Conservation (phyloP, 768 basidiomycete genomes). For the Hygrophoropsis aurantiaca region DNA sequence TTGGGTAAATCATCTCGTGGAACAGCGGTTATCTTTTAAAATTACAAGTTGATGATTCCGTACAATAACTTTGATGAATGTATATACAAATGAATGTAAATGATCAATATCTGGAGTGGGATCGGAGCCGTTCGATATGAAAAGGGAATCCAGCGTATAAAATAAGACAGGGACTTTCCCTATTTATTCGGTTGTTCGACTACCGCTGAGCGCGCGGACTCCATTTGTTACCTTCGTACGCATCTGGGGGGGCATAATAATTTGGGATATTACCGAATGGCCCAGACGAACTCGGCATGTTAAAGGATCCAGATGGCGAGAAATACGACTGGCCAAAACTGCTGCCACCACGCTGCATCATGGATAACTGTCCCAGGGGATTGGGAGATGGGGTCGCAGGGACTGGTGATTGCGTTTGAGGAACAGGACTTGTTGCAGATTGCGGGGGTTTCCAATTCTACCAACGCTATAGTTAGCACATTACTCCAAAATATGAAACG, state of each 20-base stretch:
- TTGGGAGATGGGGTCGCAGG: slow-evolving; percentile 10
- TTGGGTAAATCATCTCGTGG: no score
- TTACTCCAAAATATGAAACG: neutral
- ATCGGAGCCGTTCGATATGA: no score
- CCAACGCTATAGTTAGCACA: slow-evolving; percentile 4
- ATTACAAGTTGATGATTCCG: no score
- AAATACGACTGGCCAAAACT: slow-evolving; percentile 23
- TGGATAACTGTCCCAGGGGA: slow-evolving; percentile 21
- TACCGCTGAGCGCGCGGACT: neutral
- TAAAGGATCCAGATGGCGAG: slow-evolving; percentile 9
- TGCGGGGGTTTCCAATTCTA: slow-evolving; percentile 64
- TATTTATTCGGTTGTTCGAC: no score
- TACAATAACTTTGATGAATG: no score
- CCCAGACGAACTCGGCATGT: slow-evolving; percentile 10
- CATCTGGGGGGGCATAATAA: slow-evolving; percentile 19
- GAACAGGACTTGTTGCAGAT: slow-evolving; percentile 10
- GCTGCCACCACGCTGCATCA: slow-evolving; percentile 15
- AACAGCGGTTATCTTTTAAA: no score
- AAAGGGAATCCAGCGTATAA: no score
- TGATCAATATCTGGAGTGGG: no score
- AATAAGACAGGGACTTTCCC: no score
- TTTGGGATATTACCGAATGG: slow-evolving; percentile 3
- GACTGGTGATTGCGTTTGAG: slow-evolving; percentile 3
- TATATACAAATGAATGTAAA: no score
- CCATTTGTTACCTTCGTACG: slow-evolving; percentile 1